Evolutionary conservation across 495 filamentous ascomycete genomes (phyloP), one percentile per base, ranked within the genome.

Genomic region (Podospora pseudopauciseta): DNA sequence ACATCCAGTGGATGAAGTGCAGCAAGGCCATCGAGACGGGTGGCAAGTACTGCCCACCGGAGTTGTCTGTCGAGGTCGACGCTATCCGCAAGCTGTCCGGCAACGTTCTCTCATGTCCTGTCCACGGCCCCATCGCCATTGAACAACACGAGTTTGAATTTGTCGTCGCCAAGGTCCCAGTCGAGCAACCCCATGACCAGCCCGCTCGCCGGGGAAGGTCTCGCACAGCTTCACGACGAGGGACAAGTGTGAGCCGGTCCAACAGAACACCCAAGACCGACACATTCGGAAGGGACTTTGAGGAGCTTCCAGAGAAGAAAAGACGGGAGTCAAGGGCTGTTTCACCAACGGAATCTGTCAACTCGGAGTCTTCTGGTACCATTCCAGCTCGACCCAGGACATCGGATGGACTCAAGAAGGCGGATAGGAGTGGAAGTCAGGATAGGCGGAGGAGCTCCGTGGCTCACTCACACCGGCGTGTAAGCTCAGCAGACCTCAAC

Each of bases 1-100:
- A 71, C 62, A 69, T 77, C 65, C 75, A 77, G 30, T 77, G 75
- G 75, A 71, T 77, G 32, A 77, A 77, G 67, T 77, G 75, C 73
- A 65, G 63, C 61, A 71, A 65, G 15, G 75, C 75, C 30, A 26
- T 67, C 34, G 70, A 70, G 62, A 68, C 66, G 27, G 66, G 68
- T 65, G 61, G 68, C 55, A 67, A 65, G 49, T 74, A 74, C 55
- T 77, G 75, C 56, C 69, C 73, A 1, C 4, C 74, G 4, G 67
- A 73, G 2, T 39, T 68, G 32, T 77, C 75, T 0, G 60, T 63
- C 32, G 63, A 72, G 63, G 65, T 66, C 5, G 70, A 73, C 15
- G 67, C 65, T 59, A 67, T 77, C 53, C 44, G 72, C 44, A 68
- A 72, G 63, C 57, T 77, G 28, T 77, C 75, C 4, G 66, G 68